Base-by-base conservation (phyloP, 352 stramenopile genomes). In the Elongisporangium undulatum region DNA sequence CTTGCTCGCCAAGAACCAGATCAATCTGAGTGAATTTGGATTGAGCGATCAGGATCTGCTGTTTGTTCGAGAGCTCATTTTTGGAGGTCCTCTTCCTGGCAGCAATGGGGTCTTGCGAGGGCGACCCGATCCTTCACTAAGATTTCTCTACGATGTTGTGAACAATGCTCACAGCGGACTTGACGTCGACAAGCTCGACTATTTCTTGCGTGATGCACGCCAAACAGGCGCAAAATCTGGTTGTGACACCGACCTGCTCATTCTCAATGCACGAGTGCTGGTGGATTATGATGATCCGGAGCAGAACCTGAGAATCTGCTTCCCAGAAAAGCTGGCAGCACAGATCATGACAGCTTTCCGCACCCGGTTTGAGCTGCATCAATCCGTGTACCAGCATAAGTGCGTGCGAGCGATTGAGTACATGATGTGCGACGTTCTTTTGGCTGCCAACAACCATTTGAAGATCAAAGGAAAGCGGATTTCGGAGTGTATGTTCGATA, bases 151-250 rank as follows among this genome's bases (percentile, higher is more conserved):
- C 65, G 80, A 96, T 60, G 83, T 97, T 57, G 87, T 97, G 22
- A 95, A 94, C 58, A 97, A 97, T 60, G 69, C 85, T 3, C 71
- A 83, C 16, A 95, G 82, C 48, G 87, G 86, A 12, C 66, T 97
- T 0, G 90, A 97, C 49, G 87, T 96, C 8, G 90, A 97, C 71
- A 97, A 97, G 63, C 70, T 97, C 2, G 90, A 97, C 59, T 97
- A 97, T 54, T 95, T 96, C 51, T 76, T 94, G 66, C 82, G 90
- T 8, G 90, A 97, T 53, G 82, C 84, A 0, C 63, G 76, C 8
- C 77, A 94, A 26, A 90, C 87, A 0, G 89, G 89, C 4, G 82
- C 80, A 2, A 89, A 90, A 63, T 74, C 83, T 29, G 85, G 72
- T 17, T 94, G 85, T 38, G 82, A 95, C 39, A 79, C 81, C 0